phyloP scores from a whole-genome alignment of 1,139 yeast genomes.

The Tardiomyces depauwii region DNA sequence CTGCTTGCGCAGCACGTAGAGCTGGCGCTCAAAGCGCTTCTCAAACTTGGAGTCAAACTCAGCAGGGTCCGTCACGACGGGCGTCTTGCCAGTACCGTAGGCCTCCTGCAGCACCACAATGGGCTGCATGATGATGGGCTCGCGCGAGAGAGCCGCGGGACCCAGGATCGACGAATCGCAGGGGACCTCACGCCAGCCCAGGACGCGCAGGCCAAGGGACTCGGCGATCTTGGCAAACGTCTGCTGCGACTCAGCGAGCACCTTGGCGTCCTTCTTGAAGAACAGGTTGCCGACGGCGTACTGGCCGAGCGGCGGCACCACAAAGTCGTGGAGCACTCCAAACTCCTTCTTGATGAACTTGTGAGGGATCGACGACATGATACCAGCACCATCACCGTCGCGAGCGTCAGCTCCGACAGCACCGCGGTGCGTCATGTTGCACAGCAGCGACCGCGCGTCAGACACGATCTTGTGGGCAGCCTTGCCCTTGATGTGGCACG shows the following conservation, averaged over 20 bases:
- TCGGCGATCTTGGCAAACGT: slow-evolving; percentile 75
- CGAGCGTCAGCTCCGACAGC: slow-evolving; percentile 93
- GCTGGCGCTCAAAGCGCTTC: slow-evolving; percentile 66
- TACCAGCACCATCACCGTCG: slow-evolving; percentile 99
- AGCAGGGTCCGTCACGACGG: slow-evolving; percentile 25
- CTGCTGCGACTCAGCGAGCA: slow-evolving; percentile 52
- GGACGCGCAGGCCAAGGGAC: slow-evolving; percentile 64
- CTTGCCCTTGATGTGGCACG: slow-evolving; percentile 84
- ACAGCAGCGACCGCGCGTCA: slow-evolving; percentile 71
- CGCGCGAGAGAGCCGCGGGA: slow-evolving; percentile 89
- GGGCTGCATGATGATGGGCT: slow-evolving; percentile 86
- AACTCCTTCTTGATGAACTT: slow-evolving; percentile 78
- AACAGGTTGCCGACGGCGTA: slow-evolving; percentile 94
- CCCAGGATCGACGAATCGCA: slow-evolving; percentile 88
- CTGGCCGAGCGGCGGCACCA: slow-evolving; percentile 68
- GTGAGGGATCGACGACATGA: slow-evolving; percentile 87
- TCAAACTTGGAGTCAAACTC: slow-evolving; percentile 47
- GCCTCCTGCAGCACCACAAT: slow-evolving; percentile 60
- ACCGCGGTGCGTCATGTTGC: slow-evolving; percentile 98
- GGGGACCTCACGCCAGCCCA: slow-evolving; percentile 96
- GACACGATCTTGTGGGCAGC: slow-evolving; percentile 87
- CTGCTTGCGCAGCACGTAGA: slow-evolving; percentile 80
- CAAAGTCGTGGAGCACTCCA: slow-evolving; percentile 40
- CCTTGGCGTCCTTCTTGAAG: slow-evolving; percentile 67
- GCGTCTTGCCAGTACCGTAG: slow-evolving; percentile 31